Percentiles rank a stretch among this genome's conserved stretches.
Evolutionary conservation across 768 basidiomycete genomes (phyloP).

Genomic region (Lentinula lateritia): DNA sequence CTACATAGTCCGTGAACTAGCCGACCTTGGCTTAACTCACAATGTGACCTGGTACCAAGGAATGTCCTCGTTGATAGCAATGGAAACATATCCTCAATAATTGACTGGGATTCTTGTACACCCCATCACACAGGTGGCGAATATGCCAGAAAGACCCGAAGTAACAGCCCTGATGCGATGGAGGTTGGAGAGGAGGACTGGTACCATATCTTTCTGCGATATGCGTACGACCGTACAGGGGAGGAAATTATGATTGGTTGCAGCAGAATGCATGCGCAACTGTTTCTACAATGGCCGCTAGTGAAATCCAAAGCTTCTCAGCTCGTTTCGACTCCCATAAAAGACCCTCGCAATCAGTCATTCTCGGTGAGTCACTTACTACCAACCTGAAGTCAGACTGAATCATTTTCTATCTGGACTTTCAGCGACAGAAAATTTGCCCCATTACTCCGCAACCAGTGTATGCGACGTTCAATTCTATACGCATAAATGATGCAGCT

Average conservation of each 20-base stretch:
- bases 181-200: neutral
- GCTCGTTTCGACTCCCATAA: neutral
- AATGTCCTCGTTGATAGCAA: neutral
- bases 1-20: neutral
- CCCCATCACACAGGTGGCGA: neutral
- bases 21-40: neutral
- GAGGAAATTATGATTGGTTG: neutral
- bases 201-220: neutral
- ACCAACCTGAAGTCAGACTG: no score
- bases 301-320: neutral
- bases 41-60: neutral
- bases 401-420: no score
- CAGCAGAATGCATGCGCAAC: neutral
- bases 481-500: neutral
- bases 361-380: neutral
- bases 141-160: neutral
- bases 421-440: neutral
- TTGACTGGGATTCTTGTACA: constrained; percentile 2
- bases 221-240: neutral
- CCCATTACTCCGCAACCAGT: neutral
- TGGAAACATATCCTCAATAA: neutral
- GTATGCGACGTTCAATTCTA: neutral
- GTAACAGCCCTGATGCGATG: neutral
- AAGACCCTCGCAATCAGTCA: neutral
- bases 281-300: neutral